These are phyloP conservation scores for Acidiella bohemica DNA, from an alignment of 495 filamentous ascomycete species.

Conservation along the genomic window DNA sequence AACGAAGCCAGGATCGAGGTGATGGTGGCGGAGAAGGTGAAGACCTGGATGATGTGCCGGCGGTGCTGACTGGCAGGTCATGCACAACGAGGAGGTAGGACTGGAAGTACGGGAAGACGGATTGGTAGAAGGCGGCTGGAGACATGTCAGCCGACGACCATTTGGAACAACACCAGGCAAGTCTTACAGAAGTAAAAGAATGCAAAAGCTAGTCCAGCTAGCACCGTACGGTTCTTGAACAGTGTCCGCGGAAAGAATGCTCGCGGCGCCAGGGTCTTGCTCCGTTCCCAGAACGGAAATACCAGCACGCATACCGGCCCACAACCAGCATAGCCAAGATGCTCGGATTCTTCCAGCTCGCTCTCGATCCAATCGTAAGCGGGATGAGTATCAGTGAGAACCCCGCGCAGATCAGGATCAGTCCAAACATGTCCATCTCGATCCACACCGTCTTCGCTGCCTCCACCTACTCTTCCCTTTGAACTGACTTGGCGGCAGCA, in stretches of 20 bases:
- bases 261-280: conserved; percentile 18
- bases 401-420: conserved; percentile 19
- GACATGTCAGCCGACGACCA: too few relatives aligned
- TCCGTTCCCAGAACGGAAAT: conserved; percentile 25
- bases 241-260: conserved; percentile 22
- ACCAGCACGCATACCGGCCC: conserved; percentile 18
- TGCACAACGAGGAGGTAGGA: conserved; percentile 24
- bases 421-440: conserved; percentile 22
- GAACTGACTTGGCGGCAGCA: conserved; percentile 17
- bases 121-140: conserved; percentile 52
- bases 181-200: conserved; percentile 45
- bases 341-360: conserved; percentile 24
- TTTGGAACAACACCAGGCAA: neutral
- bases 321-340: conserved; percentile 36
- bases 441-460: conserved; percentile 31
- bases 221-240: conserved; percentile 20
- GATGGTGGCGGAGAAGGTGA: conserved; percentile 56
- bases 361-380: conserved; percentile 16
- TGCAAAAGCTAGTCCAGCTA: conserved; percentile 27
- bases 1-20: conserved; percentile 47
- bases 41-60: conserved; percentile 57
- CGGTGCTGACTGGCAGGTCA: conserved; percentile 43
- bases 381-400: conserved; percentile 23
- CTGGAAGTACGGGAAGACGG: conserved; percentile 33
- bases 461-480: conserved; percentile 25